Evolutionary conservation across 345 rosid genomes (phyloP).

Genomic region (Isatis tinctoria): DNA sequence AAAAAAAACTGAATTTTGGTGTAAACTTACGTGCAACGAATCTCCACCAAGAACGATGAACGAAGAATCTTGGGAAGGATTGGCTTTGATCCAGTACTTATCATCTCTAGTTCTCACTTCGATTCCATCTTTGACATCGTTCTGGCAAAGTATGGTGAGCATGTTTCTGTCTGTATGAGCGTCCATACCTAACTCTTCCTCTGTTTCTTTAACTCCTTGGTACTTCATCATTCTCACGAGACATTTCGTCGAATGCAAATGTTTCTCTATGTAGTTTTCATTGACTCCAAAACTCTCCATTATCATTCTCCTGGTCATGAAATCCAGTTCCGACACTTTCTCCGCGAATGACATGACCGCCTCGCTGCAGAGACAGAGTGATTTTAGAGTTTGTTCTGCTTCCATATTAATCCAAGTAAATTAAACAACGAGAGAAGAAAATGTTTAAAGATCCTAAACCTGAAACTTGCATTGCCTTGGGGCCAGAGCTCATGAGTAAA

Average conservation of each 20-base stretch:
- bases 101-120: constrained; percentile 40
- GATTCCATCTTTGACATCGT: constrained; percentile 40
- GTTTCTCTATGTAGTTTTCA: constrained; percentile 33
- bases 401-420: too few relatives aligned
- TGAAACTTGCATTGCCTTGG: constrained; percentile 17
- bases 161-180: constrained; percentile 55
- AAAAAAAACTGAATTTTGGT: not conserved
- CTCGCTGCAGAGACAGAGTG: constrained; percentile 20
- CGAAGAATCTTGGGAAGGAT: constrained; percentile 40
- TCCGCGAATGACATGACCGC: constrained; percentile 18
- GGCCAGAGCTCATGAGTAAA: constrained; percentile 30
- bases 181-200: constrained; percentile 30
- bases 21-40: constrained; percentile 31
- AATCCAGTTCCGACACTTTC: constrained; percentile 36
- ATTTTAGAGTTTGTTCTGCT: not conserved
- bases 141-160: constrained; percentile 49
- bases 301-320: constrained; percentile 43
- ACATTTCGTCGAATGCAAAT: constrained; percentile 28
- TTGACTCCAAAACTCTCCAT: constrained; percentile 48
- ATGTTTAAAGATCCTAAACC: not conserved
- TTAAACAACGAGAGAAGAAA: not conserved
- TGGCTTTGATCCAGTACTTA: constrained; percentile 34
- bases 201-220: constrained; percentile 19
- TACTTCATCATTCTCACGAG: constrained; percentile 46
- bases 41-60: constrained; percentile 50